phyloP scores from a whole-genome alignment of 257 asterid genomes.

The Solanum bulbocastanum region DNA sequence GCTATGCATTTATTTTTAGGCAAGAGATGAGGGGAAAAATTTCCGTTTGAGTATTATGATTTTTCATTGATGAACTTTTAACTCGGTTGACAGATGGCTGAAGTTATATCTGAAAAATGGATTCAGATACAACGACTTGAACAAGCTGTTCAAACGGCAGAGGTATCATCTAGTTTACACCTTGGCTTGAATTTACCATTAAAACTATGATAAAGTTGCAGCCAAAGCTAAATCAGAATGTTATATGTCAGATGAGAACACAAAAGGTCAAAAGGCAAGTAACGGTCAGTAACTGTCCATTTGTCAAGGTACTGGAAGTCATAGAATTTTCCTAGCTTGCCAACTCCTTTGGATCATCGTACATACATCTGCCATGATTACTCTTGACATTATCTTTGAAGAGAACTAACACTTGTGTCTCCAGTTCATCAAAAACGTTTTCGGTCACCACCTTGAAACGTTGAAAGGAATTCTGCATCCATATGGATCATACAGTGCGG shows the following conservation, averaged over 20 bases:
- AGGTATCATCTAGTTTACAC: constrained; percentile 29
- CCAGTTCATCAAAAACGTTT: constrained; percentile 30
- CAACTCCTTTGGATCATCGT: neutral
- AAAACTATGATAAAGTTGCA: neutral
- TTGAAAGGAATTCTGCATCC: constrained; percentile 29
- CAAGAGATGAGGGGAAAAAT: neutral
- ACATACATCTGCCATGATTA: neutral
- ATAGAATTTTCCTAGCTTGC: neutral
- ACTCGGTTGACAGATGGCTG: constrained; percentile 30
- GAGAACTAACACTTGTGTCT: neutral
- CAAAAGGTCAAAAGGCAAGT: constrained; percentile 38
- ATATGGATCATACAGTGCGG: constrained; percentile 17
- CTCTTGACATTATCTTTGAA: neutral
- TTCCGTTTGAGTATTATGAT: neutral
- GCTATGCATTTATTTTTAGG: neutral
- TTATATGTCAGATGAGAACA: constrained; percentile 38
- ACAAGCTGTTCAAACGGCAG: constrained; percentile 82
- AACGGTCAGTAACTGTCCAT: constrained; percentile 49
- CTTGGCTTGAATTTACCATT: neutral
- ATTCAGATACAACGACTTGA: constrained; percentile 84
- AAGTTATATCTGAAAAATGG: constrained; percentile 79
- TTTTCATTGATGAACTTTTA: neutral
- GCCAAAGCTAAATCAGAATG: neutral
- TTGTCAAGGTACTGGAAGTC: constrained; percentile 41
- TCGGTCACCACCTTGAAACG: constrained; percentile 13